Evolutionary conservation across 2,329 filamentous ascomycete species (phyloP).

Genomic region (Helminthosporium solani): DNA sequence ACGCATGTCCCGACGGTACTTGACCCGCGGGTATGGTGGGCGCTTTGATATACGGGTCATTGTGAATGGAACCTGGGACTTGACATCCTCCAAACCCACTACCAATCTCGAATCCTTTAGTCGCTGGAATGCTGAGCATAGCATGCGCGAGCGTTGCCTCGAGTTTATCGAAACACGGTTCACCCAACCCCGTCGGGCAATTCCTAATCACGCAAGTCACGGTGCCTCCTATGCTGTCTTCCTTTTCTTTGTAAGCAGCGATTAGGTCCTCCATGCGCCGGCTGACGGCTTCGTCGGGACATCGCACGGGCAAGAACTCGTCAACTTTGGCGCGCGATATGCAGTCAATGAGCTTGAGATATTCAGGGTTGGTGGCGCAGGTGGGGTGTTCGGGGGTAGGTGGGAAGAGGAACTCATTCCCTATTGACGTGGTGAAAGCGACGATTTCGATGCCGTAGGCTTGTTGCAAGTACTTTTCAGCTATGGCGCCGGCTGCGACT

Average conservation of each 20-base stretch:
- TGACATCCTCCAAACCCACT: constrained; percentile 88
- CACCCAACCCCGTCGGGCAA: constrained; percentile 79
- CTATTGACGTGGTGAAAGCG: constrained; percentile 84
- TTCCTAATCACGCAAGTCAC: constrained; percentile 93
- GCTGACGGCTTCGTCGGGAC: constrained; percentile 67
- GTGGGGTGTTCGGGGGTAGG: constrained; percentile 65
- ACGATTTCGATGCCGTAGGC: constrained; percentile 87
- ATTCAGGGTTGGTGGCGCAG: constrained; percentile 73
- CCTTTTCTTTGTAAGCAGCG: constrained; percentile 70
- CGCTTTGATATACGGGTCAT: constrained; percentile 76
- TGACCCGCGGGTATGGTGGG: constrained; percentile 50
- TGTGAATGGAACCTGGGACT: constrained; percentile 85
- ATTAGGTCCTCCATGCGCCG: constrained; percentile 77
- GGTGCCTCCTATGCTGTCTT: constrained; percentile 91
- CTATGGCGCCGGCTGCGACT: constrained; percentile 87
- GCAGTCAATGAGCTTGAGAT: constrained; percentile 69
- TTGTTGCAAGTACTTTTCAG: constrained; percentile 84
- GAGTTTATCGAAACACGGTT: constrained; percentile 94
- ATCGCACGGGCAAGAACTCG: constrained; percentile 79
- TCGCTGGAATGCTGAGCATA: constrained; percentile 93
- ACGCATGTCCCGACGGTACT: constrained; percentile 42
- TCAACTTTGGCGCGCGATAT: constrained; percentile 79
- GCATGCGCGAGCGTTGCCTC: constrained; percentile 89
- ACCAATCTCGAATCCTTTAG: constrained; percentile 94
- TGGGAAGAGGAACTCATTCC: constrained; percentile 74